Evolutionary conservation across 805 yeast species (phyloP), one percentile per base, ranked within the genome.

Genomic region (Zygoascus flipseniorum): DNA sequence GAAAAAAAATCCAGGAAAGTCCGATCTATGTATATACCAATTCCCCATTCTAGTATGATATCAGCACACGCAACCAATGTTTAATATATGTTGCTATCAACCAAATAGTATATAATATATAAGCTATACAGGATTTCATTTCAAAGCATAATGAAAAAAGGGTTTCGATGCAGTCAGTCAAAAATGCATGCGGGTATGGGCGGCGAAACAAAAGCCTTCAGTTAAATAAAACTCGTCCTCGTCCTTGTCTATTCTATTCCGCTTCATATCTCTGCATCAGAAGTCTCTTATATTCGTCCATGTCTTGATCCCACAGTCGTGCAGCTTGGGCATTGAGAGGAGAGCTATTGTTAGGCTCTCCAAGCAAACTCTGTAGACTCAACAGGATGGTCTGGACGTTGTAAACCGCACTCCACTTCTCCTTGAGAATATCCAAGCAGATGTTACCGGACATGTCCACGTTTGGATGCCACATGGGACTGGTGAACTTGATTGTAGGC

Each of bases 391-490:
- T 78, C 66, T 79, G 82, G 10, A 82, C 81, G 58, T 80, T 79
- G 65, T 79, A 80, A 9, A 80, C 77, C 1, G 82, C 85, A 50
- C 81, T 75, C 86, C 86, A 82, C 57, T 80, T 73, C 50, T 80
- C 84, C 63, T 81, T 80, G 64, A 82, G 70, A 51, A 82, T 81
- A 63, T 81, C 84, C 46, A 81, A 69, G 58, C 86, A 82, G 55
- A 82, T 82, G 56, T 79, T 76, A n/a, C 86, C 86, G 52, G 76
- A 69, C 72, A 78, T 76, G 59, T 80, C 83, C 56, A 81, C 79
- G 62, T 82, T 81, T 28, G 86, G 86, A 61, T 81, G 86, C 75
- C 80, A 79, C 76, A 80, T 76, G 16, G 85, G 83, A 44, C 81
- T 75, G 32, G 72, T 74, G 62, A 82, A 82, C 58, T 68, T 73